Evolutionary conservation across 176 grass and related monocot genomes (phyloP), one percentile per base, ranked within the genome.

Genomic region (Oryza glaberrima): DNA sequence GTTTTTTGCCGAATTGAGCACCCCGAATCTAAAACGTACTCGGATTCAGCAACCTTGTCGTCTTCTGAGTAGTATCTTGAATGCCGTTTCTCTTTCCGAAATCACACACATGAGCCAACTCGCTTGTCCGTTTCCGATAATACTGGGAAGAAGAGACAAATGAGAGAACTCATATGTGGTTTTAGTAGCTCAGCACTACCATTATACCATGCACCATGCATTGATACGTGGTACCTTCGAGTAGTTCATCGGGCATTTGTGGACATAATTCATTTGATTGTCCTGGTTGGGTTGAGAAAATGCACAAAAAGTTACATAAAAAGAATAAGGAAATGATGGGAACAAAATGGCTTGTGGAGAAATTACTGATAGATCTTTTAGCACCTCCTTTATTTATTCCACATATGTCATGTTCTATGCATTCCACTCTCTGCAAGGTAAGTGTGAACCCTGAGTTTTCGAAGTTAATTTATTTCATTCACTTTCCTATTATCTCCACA

Each of bases 171-270:
- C 54, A 26, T 83, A 22, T 0, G 52, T 35, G 17, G 3, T 56
- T 47, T 40, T 17, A 65, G n/a, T 82, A 82, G 54, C 26, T 78
- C 5, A 3, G 23, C 77, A 83, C 44, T 41, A 72, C 12, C n/a
- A 2, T 72, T 52, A 36, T 25, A 64, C 20, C 49, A 80, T 80
- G 81, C 25, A 63, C 19, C 20, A 63, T 63, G 54, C 11, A 36
- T 17, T 70, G 67, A 48, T 79, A 43, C 16, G 10, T 38, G 40
- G 52, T 58, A 41, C 32, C 20, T 69, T 11, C 17, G n/a, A 67
- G 65, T 26, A 66, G 44, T 11, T 67, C 56, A 43, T 71, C 22
- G 4, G 20, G 65, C 32, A 70, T 13, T 52, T 65, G 45, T 77
- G 72, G 43, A 66, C 15, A 9, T 63, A 20, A n/a, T 63, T 22